Evolutionary conservation across 108 stramenopile species (phyloP).

Genomic region (Aurantiochytrium sp.): DNA sequence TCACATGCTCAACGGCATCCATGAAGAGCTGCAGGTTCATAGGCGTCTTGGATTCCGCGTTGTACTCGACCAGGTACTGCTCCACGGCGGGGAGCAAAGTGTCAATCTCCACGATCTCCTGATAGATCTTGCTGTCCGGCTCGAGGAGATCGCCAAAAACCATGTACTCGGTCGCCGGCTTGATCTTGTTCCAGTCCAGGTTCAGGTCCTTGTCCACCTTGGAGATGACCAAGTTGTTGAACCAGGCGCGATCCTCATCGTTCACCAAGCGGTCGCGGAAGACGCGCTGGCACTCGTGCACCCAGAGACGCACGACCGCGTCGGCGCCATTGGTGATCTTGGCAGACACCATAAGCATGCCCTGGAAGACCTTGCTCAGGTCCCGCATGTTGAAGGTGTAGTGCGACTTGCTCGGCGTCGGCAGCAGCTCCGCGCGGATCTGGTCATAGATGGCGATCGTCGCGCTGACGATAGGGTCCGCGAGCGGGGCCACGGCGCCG

Average conservation of each 20-base stretch:
- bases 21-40: constrained; percentile 64
- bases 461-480: constrained; percentile 30
- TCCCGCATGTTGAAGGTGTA: constrained; percentile 71
- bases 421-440: constrained; percentile 51
- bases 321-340: constrained; percentile 39
- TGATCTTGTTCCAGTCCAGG: constrained; percentile 42
- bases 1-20: constrained; percentile 65
- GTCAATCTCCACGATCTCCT: constrained; percentile 51
- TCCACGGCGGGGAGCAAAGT: constrained; percentile 49
- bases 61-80: constrained; percentile 61
- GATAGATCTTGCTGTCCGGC: constrained; percentile 50
- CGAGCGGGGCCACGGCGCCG: constrained; percentile 43
- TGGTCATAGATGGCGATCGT: constrained; percentile 53
- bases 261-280: constrained; percentile 59
- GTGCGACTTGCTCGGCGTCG: constrained; percentile 64
- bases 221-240: constrained; percentile 34
- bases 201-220: constrained; percentile 48
- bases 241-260: constrained; percentile 57
- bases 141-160: constrained; percentile 60
- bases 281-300: constrained; percentile 61
- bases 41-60: constrained; percentile 61
- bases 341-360: constrained; percentile 56
- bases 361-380: constrained; percentile 66
- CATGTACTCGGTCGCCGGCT: constrained; percentile 32
- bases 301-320: constrained; percentile 59